Conservation (phyloP, 2,329 filamentous ascomycete species). For the Cladophialophora carrionii region DNA sequence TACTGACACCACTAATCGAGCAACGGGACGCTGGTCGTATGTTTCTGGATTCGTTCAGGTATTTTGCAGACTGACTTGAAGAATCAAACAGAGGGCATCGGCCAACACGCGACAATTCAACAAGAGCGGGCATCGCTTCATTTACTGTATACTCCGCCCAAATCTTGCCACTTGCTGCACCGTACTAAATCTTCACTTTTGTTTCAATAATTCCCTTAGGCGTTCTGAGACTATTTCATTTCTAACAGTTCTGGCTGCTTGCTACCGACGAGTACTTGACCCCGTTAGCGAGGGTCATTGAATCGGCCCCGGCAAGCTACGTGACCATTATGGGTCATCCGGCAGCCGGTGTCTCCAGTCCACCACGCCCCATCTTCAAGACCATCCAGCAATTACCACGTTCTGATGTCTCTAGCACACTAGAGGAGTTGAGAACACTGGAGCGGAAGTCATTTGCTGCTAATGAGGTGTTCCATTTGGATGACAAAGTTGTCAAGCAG, state of each 20-base stretch:
- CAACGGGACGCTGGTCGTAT: not conserved
- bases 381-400: slow-evolving; percentile 24
- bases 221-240: not conserved
- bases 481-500: slow-evolving; percentile 39
- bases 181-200: not conserved
- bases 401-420: slow-evolving; percentile 21
- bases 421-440: slow-evolving; percentile 23
- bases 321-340: not conserved
- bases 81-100: not conserved
- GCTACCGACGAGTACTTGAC: not conserved
- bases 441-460: slow-evolving; percentile 58
- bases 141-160: not conserved
- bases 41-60: not conserved
- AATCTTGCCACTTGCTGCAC: not conserved
- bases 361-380: slow-evolving; percentile 10
- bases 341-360: not conserved
- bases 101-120: not conserved
- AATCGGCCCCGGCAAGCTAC: not conserved
- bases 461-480: slow-evolving; percentile 56
- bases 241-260: not conserved
- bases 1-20: not conserved
- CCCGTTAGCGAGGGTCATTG: not conserved
- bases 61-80: not conserved
- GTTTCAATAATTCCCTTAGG: not conserved
- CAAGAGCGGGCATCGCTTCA: not conserved